Conservation (phyloP, 441 rosid genomes). For the Mallotus repandus region DNA sequence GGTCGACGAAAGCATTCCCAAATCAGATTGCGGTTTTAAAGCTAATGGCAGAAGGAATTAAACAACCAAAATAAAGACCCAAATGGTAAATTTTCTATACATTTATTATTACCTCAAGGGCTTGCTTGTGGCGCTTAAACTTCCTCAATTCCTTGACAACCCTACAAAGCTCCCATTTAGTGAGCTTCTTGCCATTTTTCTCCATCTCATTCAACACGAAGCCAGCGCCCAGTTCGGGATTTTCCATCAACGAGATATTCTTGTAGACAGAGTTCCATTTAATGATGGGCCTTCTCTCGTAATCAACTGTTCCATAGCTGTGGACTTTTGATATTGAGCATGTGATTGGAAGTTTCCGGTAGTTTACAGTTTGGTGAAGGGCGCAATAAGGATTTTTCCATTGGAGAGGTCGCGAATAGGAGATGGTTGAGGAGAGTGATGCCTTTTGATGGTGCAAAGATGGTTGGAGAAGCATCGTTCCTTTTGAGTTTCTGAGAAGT, state of each 20-base stretch:
- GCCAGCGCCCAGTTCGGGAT: conserved; percentile 69
- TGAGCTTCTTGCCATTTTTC: conserved; percentile 61
- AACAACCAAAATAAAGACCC: not conserved
- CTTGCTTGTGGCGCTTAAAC: conserved; percentile 67
- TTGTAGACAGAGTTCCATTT: conserved; percentile 77
- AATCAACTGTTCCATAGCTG: conserved; percentile 76
- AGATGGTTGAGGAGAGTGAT: conserved; percentile 44
- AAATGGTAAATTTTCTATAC: not conserved
- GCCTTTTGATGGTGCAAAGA: conserved; percentile 43
- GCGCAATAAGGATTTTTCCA: conserved; percentile 22
- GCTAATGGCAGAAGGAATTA: not conserved
- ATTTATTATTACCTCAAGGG: conserved; percentile 67
- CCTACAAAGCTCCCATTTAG: conserved; percentile 92
- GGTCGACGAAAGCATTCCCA: not conserved
- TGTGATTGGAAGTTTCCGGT: conserved; percentile 32
- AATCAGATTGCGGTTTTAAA: not conserved
- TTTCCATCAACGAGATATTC: conserved; percentile 75
- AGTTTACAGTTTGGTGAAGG: conserved; percentile 26
- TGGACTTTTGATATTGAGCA: conserved; percentile 73
- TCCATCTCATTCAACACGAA: conserved; percentile 71
- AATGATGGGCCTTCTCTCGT: conserved; percentile 70
- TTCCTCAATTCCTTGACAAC: conserved; percentile 92
- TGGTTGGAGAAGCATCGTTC: conserved; percentile 51
- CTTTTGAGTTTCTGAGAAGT: not conserved
- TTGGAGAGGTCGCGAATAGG: conserved; percentile 38